Evolutionary conservation across 257 asterid species (phyloP).

Genomic region (Verbascum thapsus): DNA sequence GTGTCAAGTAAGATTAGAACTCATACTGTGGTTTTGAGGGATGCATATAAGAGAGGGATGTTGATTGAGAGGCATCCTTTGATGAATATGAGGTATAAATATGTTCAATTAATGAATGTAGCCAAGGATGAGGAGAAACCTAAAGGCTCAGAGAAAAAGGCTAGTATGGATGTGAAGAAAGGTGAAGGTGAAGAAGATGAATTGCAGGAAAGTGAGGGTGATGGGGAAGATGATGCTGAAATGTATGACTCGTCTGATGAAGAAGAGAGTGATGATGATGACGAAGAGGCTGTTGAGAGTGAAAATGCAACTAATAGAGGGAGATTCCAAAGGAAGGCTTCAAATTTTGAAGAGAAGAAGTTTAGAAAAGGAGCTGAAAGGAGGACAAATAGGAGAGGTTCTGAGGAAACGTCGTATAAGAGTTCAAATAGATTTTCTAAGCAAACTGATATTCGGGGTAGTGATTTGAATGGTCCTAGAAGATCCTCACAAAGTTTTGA

Average conservation of each 20-base stretch:
- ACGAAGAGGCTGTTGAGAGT: slow-evolving; percentile 30
- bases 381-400: slow-evolving; percentile 32
- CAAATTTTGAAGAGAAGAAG: slow-evolving; percentile 28
- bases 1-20: slow-evolving; percentile 69
- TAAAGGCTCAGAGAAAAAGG: slow-evolving; percentile 37
- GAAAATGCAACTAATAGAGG: slow-evolving; percentile 24
- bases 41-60: slow-evolving; percentile 72
- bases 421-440: slow-evolving; percentile 38
- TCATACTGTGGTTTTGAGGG: slow-evolving; percentile 78
- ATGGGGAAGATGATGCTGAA: slow-evolving; percentile 47
- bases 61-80: slow-evolving; percentile 59
- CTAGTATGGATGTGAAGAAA: slow-evolving; percentile 35
- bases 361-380: slow-evolving; percentile 20
- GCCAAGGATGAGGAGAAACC: slow-evolving; percentile 46
- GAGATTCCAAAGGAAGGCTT: slow-evolving; percentile 18
- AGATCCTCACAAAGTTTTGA: slow-evolving; percentile 31
- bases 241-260: slow-evolving; percentile 34
- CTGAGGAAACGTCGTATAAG: slow-evolving; percentile 20
- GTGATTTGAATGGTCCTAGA: slow-evolving; percentile 22
- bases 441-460: too few species aligned
- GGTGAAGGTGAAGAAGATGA: slow-evolving; percentile 40
- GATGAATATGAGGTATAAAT: slow-evolving; percentile 67
- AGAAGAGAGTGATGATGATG: slow-evolving; percentile 36
- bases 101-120: slow-evolving; percentile 61
- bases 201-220: slow-evolving; percentile 36